These are phyloP conservation scores for Oryza officinalis DNA, from an alignment of 176 grass and related monocot species.

Conservation along the genomic window DNA sequence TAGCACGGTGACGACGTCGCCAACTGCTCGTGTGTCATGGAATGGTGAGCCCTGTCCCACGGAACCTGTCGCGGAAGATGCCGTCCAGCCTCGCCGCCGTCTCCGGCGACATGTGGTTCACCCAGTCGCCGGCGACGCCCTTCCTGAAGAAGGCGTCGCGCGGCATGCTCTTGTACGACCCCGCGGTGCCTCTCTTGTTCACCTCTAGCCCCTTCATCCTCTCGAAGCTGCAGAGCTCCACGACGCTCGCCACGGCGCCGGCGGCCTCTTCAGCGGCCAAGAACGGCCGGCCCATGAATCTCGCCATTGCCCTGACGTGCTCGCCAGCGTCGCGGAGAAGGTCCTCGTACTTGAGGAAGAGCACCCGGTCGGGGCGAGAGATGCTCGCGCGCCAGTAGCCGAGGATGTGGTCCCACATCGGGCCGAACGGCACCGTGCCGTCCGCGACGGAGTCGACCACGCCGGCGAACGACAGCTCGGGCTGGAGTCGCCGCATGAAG, in stretches of 20 bases:
- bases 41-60: constrained; percentile 19
- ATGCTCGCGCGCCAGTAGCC: constrained; percentile 45
- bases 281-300: constrained; percentile 53
- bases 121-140: constrained; percentile 53
- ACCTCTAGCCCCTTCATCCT: constrained; percentile 49
- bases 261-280: constrained; percentile 30
- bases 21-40: background rate
- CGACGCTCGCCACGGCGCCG: constrained; percentile 25
- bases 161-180: background rate
- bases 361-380: constrained; percentile 6
- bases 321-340: constrained; percentile 20
- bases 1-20: background rate
- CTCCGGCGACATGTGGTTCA: constrained; percentile 44
- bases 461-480: constrained; percentile 31
- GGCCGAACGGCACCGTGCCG: constrained; percentile 35
- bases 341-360: constrained; percentile 66
- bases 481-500: constrained; percentile 1
- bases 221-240: constrained; percentile 55
- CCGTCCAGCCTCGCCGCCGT: constrained; percentile 39
- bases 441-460: constrained; percentile 46
- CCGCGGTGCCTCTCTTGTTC: constrained; percentile 21
- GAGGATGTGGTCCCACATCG: constrained; percentile 56
- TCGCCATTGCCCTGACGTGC: constrained; percentile 33
- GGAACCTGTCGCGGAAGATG: constrained; percentile 31
- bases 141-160: constrained; percentile 35